Conservation (phyloP, 352 stramenopile genomes). For the Pilasporangium apinafurcum region DNA sequence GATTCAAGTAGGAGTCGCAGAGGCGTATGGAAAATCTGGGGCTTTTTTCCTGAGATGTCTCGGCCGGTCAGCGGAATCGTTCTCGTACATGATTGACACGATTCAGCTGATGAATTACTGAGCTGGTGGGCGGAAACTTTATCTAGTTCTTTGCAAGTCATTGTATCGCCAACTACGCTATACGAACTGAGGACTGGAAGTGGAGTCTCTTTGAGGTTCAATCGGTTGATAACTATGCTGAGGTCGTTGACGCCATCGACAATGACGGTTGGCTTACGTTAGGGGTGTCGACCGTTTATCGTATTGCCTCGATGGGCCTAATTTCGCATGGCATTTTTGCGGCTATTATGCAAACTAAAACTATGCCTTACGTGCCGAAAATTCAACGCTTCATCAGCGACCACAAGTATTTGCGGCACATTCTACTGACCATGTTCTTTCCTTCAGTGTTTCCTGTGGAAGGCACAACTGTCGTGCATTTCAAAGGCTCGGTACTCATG, state of each 20-base stretch:
- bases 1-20: conserved; percentile 26
- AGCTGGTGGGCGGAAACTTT: conserved; percentile 34
- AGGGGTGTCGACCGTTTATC: conserved; percentile 29
- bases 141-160: conserved; percentile 47
- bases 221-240: conserved; percentile 20
- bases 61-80: conserved; percentile 23
- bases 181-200: conserved; percentile 29
- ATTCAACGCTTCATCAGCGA: conserved; percentile 21
- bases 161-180: conserved; percentile 26
- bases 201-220: conserved; percentile 39
- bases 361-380: conserved; percentile 32
- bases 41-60: conserved; percentile 37
- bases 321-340: conserved; percentile 32
- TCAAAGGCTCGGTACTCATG: conserved; percentile 41
- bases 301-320: conserved; percentile 34
- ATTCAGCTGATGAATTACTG: conserved; percentile 51
- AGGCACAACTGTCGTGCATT: conserved; percentile 25
- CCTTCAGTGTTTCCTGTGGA: conserved; percentile 20
- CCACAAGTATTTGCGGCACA: conserved; percentile 19
- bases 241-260: conserved; percentile 33
- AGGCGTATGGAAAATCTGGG: conserved; percentile 30
- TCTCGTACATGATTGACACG: conserved; percentile 50
- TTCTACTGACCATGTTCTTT: conserved; percentile 40
- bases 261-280: conserved; percentile 29
- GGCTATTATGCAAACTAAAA: conserved; percentile 19